Evolutionary conservation across 169 alveolate genomes (phyloP).

Genomic region (Plasmodium blacklocki): DNA sequence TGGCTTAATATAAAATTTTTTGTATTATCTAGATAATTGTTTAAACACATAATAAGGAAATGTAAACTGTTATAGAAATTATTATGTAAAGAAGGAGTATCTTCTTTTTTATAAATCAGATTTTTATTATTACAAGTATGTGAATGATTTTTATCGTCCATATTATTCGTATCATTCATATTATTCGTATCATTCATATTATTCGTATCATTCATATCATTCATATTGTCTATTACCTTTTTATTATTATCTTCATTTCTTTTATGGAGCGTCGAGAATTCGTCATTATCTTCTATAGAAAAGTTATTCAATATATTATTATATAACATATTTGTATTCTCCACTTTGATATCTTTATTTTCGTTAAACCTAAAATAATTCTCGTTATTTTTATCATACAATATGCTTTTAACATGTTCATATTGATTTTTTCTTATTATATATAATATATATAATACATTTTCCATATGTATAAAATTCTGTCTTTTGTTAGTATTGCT

Average conservation of each 20-base stretch:
- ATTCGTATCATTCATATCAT: neutral
- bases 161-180: neutral
- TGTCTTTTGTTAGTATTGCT: neutral
- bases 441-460: constrained; percentile 6
- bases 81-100: neutral
- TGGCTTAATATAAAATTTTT: neutral
- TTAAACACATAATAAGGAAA: constrained; percentile 18
- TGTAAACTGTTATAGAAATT: neutral
- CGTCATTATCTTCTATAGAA: too few species aligned
- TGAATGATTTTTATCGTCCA: neutral
- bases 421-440: constrained; percentile 11
- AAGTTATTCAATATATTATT: too few species aligned
- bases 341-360: neutral
- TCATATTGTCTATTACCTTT: neutral
- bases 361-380: neutral
- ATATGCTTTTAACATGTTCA: constrained; percentile 10
- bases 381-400: constrained; percentile 22
- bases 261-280: neutral
- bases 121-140: neutral
- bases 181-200: neutral
- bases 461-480: neutral
- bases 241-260: neutral
- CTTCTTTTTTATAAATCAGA: neutral
- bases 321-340: neutral
- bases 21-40: constrained; percentile 2